Percentiles rank a stretch among this genome's conserved stretches.
Conservation (phyloP, 495 filamentous ascomycete genomes). For the Xylaria venustula region DNA sequence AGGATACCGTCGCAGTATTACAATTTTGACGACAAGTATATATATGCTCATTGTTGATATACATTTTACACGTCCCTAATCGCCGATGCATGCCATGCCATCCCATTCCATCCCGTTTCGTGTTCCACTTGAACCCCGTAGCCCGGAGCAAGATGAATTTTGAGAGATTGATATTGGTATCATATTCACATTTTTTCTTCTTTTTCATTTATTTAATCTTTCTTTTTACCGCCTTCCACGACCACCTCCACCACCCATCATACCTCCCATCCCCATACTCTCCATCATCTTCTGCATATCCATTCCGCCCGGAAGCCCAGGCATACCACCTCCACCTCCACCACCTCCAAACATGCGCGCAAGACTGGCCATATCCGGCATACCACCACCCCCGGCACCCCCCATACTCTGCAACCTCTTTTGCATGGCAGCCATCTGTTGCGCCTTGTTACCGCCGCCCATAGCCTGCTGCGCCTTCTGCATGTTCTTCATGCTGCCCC, state of each 20-base stretch:
- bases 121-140: conserved; percentile 7
- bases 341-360: conserved; percentile 80
- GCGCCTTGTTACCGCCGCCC: conserved; percentile 79
- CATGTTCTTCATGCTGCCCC: conserved; percentile 95
- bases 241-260: conserved; percentile 30
- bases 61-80: conserved; percentile 25
- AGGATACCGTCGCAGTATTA: too few species aligned
- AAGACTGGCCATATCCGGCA: conserved; percentile 78
- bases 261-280: conserved; percentile 71
- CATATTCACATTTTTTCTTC: background rate
- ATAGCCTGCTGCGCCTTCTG: conserved; percentile 87
- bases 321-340: conserved; percentile 51
- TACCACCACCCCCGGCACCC: conserved; percentile 56
- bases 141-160: background rate
- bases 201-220: background rate
- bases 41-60: too few species aligned
- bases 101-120: background rate
- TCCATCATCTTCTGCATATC: conserved; percentile 83
- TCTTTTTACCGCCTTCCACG: conserved; percentile 26
- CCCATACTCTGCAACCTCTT: conserved; percentile 92
- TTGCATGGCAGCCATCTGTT: conserved; percentile 98
- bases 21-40: too few species aligned
- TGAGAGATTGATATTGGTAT: background rate
- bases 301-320: conserved; percentile 61
- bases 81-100: conserved; percentile 10